These are phyloP conservation scores for Endoconidiophora polonica DNA, from an alignment of 2,329 filamentous ascomycete genomes.

Conservation along the genomic window DNA sequence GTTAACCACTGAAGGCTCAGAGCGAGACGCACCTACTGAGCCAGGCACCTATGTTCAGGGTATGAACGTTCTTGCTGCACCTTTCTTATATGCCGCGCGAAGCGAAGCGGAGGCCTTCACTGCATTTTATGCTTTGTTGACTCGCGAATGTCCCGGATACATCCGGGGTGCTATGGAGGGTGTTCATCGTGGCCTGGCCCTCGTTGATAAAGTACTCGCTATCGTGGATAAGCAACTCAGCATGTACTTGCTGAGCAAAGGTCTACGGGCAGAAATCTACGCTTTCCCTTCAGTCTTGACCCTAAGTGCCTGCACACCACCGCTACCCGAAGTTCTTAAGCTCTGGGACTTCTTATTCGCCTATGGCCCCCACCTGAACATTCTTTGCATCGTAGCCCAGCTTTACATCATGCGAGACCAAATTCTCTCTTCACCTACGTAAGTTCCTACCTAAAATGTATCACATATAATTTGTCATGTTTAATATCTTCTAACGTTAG, in stretches of 20 bases:
- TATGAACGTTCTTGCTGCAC: conserved; percentile 95
- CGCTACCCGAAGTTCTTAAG: conserved; percentile 76
- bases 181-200: conserved; percentile 75
- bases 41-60: conserved; percentile 90
- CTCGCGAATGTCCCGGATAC: conserved; percentile 78
- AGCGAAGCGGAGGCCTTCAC: conserved; percentile 92
- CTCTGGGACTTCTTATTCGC: conserved; percentile 97
- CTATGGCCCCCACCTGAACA: conserved; percentile 86
- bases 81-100: conserved; percentile 84
- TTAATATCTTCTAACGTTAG: conserved; percentile 5
- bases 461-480: conserved; percentile 1
- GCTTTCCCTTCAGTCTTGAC: conserved; percentile 92
- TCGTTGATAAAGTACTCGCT: conserved; percentile 82
- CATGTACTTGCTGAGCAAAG: conserved; percentile 67
- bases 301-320: conserved; percentile 87
- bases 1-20: conserved; percentile 47
- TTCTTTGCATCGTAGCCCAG: conserved; percentile 91
- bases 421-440: conserved; percentile 74
- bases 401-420: conserved; percentile 74
- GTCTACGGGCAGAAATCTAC: conserved; percentile 84
- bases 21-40: conserved; percentile 36
- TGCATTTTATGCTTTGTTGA: conserved; percentile 76
- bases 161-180: conserved; percentile 94
- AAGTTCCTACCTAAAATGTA: conserved; percentile 17
- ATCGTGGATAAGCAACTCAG: conserved; percentile 84